Evolutionary conservation across 2,329 filamentous ascomycete genomes (phyloP), one percentile per base, ranked within the genome.

Genomic region (Biscogniauxia marginata): DNA sequence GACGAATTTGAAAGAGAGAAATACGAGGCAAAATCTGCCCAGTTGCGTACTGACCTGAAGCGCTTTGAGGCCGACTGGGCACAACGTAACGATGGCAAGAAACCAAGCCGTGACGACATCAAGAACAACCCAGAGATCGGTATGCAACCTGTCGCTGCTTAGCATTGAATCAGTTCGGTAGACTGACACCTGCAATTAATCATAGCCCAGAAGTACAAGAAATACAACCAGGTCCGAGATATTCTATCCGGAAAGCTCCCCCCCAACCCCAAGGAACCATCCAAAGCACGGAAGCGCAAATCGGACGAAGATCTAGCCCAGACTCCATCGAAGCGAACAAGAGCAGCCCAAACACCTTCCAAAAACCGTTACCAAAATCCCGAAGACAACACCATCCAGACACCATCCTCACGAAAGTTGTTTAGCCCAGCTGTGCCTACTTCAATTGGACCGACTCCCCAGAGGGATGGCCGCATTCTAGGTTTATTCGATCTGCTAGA

Each of bases 381-480:
- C 24, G 67, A 71, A 11, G 70, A 74, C 44, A 72, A 77, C 46
- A 66, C 75, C 20, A 77, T 80, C 43, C 72, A 78, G 50, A 86
- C 85, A 1, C 85, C 86, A 1, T 81, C 80, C 1, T 77, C 80
- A 39, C 77, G 84, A 24, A 84, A 80, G 56, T 75, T 87, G 5
- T 88, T 87, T 67, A 85, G 83, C 55, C 83, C 85, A 1, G 73
- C 73, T 0, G 77, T 80, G 9, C 83, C 84, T 2, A 85, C 83
- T 4, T 82, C 80, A 0, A 82, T 95, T 58, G 89, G 89, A 2
- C 90, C 90, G 1, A 95, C 90, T 11, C 90, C 90, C 3, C 90
- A 93, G 67, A 85, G 86, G 59, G 88, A 93, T 69, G 90, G 90
- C 23, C 84, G 84, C 19, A 86, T 92, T 1, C 78, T 95, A 2